Percentiles rank a stretch among this genome's conserved stretches.
phyloP scores from a whole-genome alignment of 1,139 yeast genomes.

The Lodderomyces jiufengensis region DNA sequence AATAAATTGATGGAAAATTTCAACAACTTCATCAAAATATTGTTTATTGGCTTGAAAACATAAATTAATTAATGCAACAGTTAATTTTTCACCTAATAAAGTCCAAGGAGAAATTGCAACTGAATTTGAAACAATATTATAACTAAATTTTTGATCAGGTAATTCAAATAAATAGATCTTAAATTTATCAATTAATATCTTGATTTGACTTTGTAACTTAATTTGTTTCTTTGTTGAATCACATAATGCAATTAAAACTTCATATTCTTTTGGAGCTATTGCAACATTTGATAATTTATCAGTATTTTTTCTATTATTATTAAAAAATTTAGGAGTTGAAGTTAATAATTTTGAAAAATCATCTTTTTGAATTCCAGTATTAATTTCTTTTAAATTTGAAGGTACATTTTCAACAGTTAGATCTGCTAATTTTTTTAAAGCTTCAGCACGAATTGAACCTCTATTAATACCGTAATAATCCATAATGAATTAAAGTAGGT shows the following conservation, averaged over 20 bases:
- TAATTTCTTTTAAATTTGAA: constrained; percentile 16
- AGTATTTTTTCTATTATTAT: constrained; percentile 4
- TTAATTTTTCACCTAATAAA: constrained; percentile 31
- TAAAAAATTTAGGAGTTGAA: constrained; percentile 15
- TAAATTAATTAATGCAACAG: constrained; percentile 36
- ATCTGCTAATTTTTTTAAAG: constrained; percentile 46
- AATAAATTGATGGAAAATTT: constrained; percentile 29
- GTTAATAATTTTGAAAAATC: constrained; percentile 25
- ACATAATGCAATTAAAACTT: constrained; percentile 66
- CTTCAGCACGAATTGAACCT: constrained; percentile 55
- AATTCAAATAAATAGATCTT: constrained; percentile 57
- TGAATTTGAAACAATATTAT: constrained; percentile 18
- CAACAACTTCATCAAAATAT: constrained; percentile 26
- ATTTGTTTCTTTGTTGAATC: constrained; percentile 45
- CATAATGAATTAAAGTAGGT: constrained; percentile 19
- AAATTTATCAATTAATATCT: constrained; percentile 49
- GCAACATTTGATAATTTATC: constrained; percentile 30
- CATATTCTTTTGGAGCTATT: constrained; percentile 58
- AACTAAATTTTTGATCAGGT: constrained; percentile 46
- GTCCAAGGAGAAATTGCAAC: constrained; percentile 39
- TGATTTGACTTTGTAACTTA: constrained; percentile 45
- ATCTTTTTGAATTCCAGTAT: constrained; percentile 16
- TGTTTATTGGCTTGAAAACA: constrained; percentile 28
- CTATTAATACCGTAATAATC: constrained; percentile 38
- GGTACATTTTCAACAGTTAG: constrained; percentile 24